Base-by-base conservation (phyloP, 768 basidiomycete genomes). In the Sporobolomyces phaffii region DNA sequence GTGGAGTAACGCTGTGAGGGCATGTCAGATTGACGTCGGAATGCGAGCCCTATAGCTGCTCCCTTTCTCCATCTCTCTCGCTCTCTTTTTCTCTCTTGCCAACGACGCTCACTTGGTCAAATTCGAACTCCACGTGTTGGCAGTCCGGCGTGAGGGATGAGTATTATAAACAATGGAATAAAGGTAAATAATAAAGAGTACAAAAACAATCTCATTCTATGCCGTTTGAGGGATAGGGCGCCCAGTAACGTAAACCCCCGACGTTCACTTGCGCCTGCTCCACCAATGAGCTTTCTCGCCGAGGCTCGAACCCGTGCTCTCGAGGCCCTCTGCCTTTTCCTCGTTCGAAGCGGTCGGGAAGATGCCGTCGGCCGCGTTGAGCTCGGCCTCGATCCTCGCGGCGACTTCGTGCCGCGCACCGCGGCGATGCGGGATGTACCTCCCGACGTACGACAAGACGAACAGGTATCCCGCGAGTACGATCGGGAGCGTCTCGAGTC, bases 401-500 rank as follows among this genome's bases (percentile, higher is more conserved):
- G 56, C 56, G 29, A 45, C 22, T n/a, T 45, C 43, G 56, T 58
- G 43, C 10, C 68, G 62, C 4, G 51, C 45, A 4, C 51, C 14
- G 5, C 61, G 56, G 38, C 52, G 40, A 50, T 62, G 61, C 15
- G 64, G 61, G 45, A 70, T 57, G 52, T 70, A 66, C 5, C 40
- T n/a, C 1, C 60, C 64, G 1, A 57, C 54, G 64, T 66, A 62
- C 13, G 64, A 66, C 31, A 60, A 6, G 17, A 59, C 34, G 62
- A 70, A 62, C 56, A 65, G 40, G 61, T 50, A 24, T 26, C 31
- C 41, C 29, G 64, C 65, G 61, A 70, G 44, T 40, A 70, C 34
- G 69, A 70, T 70, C 5, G 69, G 69, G 45, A 70, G 61, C 17
- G 48, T 38, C 47, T 64, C 62, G 28, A 64, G 47, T 1, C 62